Evolutionary conservation across 1,139 yeast species (phyloP).

Genomic region (Sugiyamaella grinbergsii): DNA sequence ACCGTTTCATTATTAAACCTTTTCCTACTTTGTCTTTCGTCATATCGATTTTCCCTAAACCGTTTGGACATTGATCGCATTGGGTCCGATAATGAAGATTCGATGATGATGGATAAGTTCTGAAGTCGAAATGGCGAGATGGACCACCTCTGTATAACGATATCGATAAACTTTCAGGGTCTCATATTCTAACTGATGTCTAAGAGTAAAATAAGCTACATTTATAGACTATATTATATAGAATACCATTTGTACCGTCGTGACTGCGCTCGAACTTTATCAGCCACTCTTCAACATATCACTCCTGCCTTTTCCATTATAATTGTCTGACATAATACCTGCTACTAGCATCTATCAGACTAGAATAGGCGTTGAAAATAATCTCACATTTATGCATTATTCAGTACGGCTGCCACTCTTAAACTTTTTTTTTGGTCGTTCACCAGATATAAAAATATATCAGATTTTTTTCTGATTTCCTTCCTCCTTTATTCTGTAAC

Average conservation of each 20-base stretch:
- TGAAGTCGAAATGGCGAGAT: background rate
- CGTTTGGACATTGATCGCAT: constrained; percentile 9
- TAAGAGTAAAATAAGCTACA: too few species aligned
- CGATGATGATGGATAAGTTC: background rate
- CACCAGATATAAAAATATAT: constrained; percentile 2
- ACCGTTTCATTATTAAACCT: constrained; percentile 7
- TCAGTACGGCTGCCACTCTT: constrained; percentile 16
- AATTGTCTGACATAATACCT: too few species aligned
- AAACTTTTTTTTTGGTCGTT: constrained; percentile 1
- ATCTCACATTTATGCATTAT: background rate
- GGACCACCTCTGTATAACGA: background rate
- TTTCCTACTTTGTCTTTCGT: constrained; percentile 3
- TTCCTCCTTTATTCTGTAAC: background rate
- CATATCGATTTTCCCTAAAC: constrained; percentile 11
- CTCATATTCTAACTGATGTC: too few species aligned
- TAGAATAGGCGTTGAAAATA: background rate
- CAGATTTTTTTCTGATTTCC: background rate
- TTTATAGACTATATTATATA: too few species aligned
- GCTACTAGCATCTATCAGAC: too few species aligned
- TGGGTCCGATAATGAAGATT: too few species aligned
- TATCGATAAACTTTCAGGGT: too few species aligned
- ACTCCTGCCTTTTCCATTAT: too few species aligned
- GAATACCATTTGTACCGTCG: too few species aligned
- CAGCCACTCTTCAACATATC: too few species aligned
- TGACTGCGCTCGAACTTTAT: too few species aligned